Conservation (phyloP, 1,139 yeast species). For the Saccharomyces hybrid region DNA sequence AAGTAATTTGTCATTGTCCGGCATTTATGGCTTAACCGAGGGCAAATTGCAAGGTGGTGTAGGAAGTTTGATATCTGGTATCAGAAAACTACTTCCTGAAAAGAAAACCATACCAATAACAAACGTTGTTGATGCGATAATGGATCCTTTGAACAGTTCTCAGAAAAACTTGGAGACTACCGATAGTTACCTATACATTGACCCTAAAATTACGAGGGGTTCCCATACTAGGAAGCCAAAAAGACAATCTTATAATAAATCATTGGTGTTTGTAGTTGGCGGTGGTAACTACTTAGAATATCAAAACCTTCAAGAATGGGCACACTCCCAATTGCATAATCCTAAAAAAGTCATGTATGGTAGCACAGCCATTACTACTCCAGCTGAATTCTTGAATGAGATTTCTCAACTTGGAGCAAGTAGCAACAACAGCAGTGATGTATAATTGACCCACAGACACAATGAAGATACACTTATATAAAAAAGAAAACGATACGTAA, state of each 20-base stretch:
- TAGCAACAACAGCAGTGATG: slow-evolving; percentile 1
- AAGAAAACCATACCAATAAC: slow-evolving; percentile 85
- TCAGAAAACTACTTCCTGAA: slow-evolving; percentile 80
- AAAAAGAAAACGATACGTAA: neutral
- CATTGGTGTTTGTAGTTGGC: slow-evolving; percentile 87
- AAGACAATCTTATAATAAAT: slow-evolving; percentile 71
- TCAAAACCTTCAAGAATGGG: slow-evolving; percentile 91
- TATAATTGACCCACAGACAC: neutral
- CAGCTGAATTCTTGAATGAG: slow-evolving; percentile 67
- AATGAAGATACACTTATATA: neutral
- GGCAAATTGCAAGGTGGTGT: slow-evolving; percentile 73
- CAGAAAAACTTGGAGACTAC: slow-evolving; percentile 59
- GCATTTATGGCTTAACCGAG: slow-evolving; percentile 74
- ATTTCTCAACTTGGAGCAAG: slow-evolving; percentile 46
- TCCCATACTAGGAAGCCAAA: slow-evolving; percentile 85
- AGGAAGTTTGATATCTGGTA: slow-evolving; percentile 80
- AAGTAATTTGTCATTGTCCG: slow-evolving; percentile 60
- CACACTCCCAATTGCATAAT: slow-evolving; percentile 35
- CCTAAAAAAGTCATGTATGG: slow-evolving; percentile 68
- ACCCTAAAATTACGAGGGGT: slow-evolving; percentile 80
- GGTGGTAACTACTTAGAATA: slow-evolving; percentile 95
- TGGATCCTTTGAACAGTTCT: slow-evolving; percentile 69
- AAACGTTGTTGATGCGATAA: slow-evolving; percentile 79
- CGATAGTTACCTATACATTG: slow-evolving; percentile 84
- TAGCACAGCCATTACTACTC: slow-evolving; percentile 72